Evolutionary conservation across 2,329 filamentous ascomycete genomes (phyloP), one percentile per base, ranked within the genome.

Genomic region (Aureobasidium sp.): DNA sequence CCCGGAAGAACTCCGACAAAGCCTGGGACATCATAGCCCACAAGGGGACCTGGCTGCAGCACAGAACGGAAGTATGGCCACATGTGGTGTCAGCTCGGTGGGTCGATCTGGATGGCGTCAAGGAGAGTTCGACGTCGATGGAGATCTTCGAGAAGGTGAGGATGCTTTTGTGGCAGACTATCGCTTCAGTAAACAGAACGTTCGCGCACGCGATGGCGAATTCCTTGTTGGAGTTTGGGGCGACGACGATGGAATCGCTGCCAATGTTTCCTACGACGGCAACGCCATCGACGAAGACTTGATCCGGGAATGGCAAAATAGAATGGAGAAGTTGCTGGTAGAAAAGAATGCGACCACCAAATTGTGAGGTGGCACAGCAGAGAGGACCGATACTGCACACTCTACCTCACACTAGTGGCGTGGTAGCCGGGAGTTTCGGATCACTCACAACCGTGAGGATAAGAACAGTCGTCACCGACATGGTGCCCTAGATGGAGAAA

Each of bases 201-300:
- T 81, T 9, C 67, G 78, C 37, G 76, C 77, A 2, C 68, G 78
- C 32, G 77, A 79, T 7, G 72, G 74, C 3, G 78, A 80, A 67
- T 80, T 80, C 61, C 61, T 80, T 62, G 68, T 79, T 1, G 77
- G 76, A 0, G 75, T 76, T 41, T 73, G 68, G 32, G 75, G 76
- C 0, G 66, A 67, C 24, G 69, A 71, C 41, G 72, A 75, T 65
- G 71, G 72, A 5, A 66, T 80, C 8, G 67, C 65, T n/a, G 75
- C 75, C 57, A 69, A 69, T 8, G 76, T 76, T 0, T 75, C 72
- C 50, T 76, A 77, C 65, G 78, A 81, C 68, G 70, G 68, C 50
- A 56, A 57, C 13, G 32, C 62, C 12, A 64, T 71, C 44, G 70
- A 73, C 61, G 65, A 69, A 36, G 67, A 24, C 6, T 60, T 69